These are phyloP conservation scores for Gossypium mustelinum DNA, from an alignment of 345 rosid genomes.

Conservation along the genomic window DNA sequence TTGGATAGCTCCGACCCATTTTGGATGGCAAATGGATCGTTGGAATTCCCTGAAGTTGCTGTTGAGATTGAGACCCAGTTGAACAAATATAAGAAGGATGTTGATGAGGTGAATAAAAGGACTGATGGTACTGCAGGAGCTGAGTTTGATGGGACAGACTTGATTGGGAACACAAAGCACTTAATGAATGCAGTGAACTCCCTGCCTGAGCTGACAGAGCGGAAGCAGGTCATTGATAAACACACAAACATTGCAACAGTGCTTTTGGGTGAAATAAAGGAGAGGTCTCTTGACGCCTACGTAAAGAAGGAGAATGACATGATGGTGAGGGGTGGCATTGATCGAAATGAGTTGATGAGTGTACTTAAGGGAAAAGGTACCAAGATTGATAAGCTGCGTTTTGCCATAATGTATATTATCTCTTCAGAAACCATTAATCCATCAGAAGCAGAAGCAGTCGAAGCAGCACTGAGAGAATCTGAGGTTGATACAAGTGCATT, in stretches of 20 bases:
- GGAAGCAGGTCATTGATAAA: conserved; percentile 96
- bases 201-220: conserved; percentile 85
- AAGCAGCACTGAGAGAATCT: conserved; percentile 79
- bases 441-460: conserved; percentile 79
- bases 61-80: conserved; percentile 90
- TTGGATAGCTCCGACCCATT: conserved; percentile 83
- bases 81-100: conserved; percentile 89
- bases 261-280: conserved; percentile 92
- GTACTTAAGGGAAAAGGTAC: conserved; percentile 88
- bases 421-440: conserved; percentile 81
- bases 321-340: conserved; percentile 86
- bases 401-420: conserved; percentile 90
- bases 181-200: conserved; percentile 99
- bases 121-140: conserved; percentile 84
- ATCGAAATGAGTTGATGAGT: conserved; percentile 60
- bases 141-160: conserved; percentile 87
- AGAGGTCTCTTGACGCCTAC: conserved; percentile 82
- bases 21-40: conserved; percentile 81
- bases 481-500: conserved; percentile 91
- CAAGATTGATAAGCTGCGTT: conserved; percentile 82
- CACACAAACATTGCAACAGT: conserved; percentile 94
- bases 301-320: conserved; percentile 94
- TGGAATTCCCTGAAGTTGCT: conserved; percentile 98
- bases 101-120: conserved; percentile 90
- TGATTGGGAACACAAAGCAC: conserved; percentile 96